Evolutionary conservation across 176 grass and related monocot genomes (phyloP).

Genomic region (Phoenix dactylifera): DNA sequence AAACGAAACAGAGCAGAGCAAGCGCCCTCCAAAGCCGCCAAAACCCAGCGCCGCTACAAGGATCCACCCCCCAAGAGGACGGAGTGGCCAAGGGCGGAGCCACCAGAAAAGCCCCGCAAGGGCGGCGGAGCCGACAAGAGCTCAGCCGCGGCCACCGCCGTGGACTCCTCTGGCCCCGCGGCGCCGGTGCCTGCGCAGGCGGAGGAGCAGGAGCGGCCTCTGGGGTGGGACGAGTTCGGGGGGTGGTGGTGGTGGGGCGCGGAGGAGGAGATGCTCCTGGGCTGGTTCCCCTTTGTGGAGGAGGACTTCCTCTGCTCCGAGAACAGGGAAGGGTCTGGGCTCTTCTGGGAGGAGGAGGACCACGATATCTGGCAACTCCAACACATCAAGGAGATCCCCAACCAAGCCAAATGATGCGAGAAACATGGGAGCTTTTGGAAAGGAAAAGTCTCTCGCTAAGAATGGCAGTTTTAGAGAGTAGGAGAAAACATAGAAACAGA

Average conservation of each 20-base stretch:
- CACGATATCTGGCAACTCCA: slow-evolving; percentile 26
- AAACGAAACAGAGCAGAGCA: slow-evolving; percentile 42
- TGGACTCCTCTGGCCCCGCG: too few relatives aligned
- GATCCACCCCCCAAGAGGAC: slow-evolving; percentile 1
- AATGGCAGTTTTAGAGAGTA: too few relatives aligned
- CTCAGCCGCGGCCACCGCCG: background rate
- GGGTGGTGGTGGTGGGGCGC: slow-evolving; percentile 58
- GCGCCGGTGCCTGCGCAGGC: background rate
- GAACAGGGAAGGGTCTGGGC: background rate
- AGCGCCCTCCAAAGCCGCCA: slow-evolving; percentile 11
- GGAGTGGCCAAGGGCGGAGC: background rate
- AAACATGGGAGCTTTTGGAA: too few relatives aligned
- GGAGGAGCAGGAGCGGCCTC: background rate
- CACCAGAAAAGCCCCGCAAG: background rate
- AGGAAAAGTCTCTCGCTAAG: too few relatives aligned
- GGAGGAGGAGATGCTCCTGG: slow-evolving; percentile 63
- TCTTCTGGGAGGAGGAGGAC: slow-evolving; percentile 5
- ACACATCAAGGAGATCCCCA: slow-evolving; percentile 3
- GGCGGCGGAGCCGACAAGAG: background rate
- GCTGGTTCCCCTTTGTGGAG: slow-evolving; percentile 78
- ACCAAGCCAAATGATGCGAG: background rate
- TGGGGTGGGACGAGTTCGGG: slow-evolving; percentile 8
- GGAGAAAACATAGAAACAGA: too few relatives aligned
- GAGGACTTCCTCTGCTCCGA: slow-evolving; percentile 41
- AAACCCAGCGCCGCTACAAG: slow-evolving; percentile 34